Conservation (phyloP, 176 grass and related monocot species). For the Carex littledalei region DNA sequence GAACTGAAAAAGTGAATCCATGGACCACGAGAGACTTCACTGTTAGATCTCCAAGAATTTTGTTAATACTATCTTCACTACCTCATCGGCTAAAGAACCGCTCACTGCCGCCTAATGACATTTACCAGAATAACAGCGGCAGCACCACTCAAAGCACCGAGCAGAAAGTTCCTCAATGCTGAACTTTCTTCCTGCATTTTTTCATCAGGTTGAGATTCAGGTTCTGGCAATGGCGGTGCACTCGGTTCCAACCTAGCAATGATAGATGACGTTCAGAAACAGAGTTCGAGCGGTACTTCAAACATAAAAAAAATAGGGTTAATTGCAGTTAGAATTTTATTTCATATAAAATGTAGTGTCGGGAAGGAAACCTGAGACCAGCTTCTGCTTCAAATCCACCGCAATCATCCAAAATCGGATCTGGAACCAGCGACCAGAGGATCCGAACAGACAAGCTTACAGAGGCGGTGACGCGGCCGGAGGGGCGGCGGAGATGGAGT, state of each 20-base stretch:
- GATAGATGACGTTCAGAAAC: neutral
- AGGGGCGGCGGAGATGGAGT: constrained; percentile 22
- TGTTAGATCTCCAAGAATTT: neutral
- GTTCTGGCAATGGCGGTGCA: constrained; percentile 17
- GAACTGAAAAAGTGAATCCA: neutral
- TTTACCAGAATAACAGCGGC: neutral
- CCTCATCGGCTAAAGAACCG: neutral
- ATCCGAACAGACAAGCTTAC: constrained; percentile 16
- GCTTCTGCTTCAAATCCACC: neutral
- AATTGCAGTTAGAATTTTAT: too few species aligned
- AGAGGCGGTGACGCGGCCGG: constrained; percentile 15
- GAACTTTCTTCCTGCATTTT: neutral
- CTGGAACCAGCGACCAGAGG: constrained; percentile 22
- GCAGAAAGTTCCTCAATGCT: constrained; percentile 23
- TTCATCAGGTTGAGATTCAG: neutral
- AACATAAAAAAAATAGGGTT: too few species aligned
- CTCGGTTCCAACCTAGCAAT: constrained; percentile 19
- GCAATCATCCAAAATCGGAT: neutral
- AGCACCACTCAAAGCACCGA: constrained; percentile 29
- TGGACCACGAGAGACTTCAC: neutral
- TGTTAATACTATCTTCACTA: neutral
- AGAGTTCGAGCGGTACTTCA: neutral
- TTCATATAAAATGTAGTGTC: neutral
- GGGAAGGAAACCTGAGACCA: neutral
- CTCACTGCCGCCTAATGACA: neutral